Conservation (phyloP, 164 flowering plant species). For the Santalum album region DNA sequence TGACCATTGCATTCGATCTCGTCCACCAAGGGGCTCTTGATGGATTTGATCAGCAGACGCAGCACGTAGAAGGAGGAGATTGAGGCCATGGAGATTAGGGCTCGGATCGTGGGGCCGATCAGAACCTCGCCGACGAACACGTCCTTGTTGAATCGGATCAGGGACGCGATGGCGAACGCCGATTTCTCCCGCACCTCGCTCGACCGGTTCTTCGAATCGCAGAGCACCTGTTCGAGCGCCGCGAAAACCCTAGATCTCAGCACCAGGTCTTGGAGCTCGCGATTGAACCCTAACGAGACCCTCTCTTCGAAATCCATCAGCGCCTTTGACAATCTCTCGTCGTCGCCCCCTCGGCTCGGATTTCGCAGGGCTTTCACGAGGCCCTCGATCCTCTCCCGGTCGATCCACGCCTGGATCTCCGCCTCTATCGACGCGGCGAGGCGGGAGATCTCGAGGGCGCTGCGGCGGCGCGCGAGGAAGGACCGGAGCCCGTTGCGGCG, state of each 20-base stretch:
- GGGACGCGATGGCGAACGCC: conserved; percentile 39
- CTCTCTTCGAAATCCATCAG: conserved; percentile 39
- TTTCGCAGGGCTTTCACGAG: conserved; percentile 28
- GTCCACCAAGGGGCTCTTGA: conserved; percentile 79
- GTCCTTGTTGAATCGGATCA: conserved; percentile 78
- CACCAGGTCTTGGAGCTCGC: conserved; percentile 56
- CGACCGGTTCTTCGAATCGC: conserved; percentile 17
- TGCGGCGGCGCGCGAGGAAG: conserved; percentile 46
- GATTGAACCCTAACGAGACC: conserved; percentile 49
- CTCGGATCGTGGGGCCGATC: conserved; percentile 45
- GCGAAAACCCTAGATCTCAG: conserved; percentile 46
- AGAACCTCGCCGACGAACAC: conserved; percentile 79
- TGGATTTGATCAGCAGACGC: conserved; percentile 42
- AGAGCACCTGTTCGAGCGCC: conserved; percentile 40
- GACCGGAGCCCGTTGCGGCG: conserved; percentile 27
- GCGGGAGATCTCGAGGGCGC: conserved; percentile 54
- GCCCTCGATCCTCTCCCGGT: conserved; percentile 48
- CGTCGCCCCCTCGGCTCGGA: conserved; percentile 16
- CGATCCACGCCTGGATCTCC: conserved; percentile 85
- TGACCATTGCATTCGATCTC: conserved; percentile 49
- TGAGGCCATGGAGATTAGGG: conserved; percentile 41
- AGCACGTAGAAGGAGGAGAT: conserved; percentile 40
- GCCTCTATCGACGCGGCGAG: conserved; percentile 59
- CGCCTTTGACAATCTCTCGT: conserved; percentile 15
- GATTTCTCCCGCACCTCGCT: conserved; percentile 37